Percentiles rank a stretch among this genome's conserved stretches.
Conservation (phyloP, 2,329 filamentous ascomycete species). For the Trichophyton simii region DNA sequence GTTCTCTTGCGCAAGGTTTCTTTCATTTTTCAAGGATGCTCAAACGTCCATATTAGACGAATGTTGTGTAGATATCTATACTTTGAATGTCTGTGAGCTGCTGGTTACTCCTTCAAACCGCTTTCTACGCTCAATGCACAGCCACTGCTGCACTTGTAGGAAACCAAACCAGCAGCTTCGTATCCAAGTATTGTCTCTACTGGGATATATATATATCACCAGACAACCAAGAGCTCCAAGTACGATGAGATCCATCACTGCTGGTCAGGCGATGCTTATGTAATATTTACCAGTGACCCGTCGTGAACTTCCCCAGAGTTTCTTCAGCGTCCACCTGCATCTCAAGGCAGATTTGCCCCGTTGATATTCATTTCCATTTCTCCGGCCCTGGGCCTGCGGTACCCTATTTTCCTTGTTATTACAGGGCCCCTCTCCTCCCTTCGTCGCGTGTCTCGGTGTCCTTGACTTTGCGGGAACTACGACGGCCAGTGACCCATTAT, state of each 20-base stretch:
- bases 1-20: not conserved
- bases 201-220: not conserved
- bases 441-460: not conserved
- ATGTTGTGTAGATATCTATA: not conserved
- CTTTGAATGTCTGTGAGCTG: no score
- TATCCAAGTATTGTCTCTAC: not conserved
- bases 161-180: no score
- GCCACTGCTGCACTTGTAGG: no score
- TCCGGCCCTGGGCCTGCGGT: not conserved
- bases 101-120: no score
- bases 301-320: not conserved
- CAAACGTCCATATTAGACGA: not conserved
- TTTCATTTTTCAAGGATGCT: no score
- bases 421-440: not conserved
- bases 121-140: no score
- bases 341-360: not conserved
- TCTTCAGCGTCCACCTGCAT: not conserved
- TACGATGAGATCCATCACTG: not conserved
- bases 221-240: not conserved
- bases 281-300: not conserved
- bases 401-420: not conserved
- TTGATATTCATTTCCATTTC: not conserved
- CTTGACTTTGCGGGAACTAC: not conserved
- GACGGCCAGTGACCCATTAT: not conserved
- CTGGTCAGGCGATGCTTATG: not conserved